These are phyloP conservation scores for Stenogyne calaminthoides DNA, from an alignment of 305 asterid species.

Conservation along the genomic window DNA sequence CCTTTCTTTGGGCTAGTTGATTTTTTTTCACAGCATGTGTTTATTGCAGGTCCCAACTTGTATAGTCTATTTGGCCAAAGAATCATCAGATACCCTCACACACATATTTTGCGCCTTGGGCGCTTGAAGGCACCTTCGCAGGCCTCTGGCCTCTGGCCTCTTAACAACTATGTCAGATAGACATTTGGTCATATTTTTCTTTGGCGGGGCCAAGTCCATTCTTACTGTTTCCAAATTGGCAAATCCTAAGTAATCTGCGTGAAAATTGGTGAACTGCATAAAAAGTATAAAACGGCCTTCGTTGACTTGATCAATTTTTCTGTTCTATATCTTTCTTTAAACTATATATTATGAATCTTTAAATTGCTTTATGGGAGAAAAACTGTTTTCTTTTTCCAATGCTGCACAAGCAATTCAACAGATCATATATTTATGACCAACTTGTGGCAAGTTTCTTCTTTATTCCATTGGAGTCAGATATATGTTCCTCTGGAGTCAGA, in stretches of 20 bases:
- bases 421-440: not conserved
- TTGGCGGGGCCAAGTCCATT: not conserved
- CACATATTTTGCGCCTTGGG: not conserved
- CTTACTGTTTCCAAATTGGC: too few species aligned
- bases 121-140: not conserved
- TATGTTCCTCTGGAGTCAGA: not conserved
- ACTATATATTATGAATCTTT: not conserved
- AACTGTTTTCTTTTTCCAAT: conserved; percentile 3
- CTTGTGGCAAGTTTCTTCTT: not conserved
- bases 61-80: not conserved
- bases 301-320: not conserved
- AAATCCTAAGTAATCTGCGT: too few species aligned
- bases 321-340: not conserved
- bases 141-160: not conserved
- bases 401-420: not conserved
- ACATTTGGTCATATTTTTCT: not conserved
- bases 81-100: not conserved
- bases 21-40: not conserved
- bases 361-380: not conserved
- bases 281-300: not conserved
- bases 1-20: too few species aligned
- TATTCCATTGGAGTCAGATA: not conserved
- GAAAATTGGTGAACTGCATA: not conserved
- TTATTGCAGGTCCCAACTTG: not conserved
- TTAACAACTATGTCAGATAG: not conserved